Percentiles rank a stretch among this genome's conserved stretches.
Conservation (phyloP, 202 grass and related monocot genomes). For the Zizania palustris region DNA sequence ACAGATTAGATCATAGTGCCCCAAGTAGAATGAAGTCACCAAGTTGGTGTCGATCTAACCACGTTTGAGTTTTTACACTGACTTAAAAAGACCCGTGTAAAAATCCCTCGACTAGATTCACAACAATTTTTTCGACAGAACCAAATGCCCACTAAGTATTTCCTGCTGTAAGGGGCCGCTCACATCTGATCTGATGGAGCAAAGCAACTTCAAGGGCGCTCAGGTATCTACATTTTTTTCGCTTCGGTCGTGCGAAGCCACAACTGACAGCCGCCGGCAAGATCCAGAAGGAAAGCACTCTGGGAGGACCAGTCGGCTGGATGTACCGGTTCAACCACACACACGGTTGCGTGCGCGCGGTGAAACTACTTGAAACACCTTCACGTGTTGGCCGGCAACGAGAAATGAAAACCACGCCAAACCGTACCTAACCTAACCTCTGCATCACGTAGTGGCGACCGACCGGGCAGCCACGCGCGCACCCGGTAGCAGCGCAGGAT, state of each 20-base stretch:
- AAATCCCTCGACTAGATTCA: no score
- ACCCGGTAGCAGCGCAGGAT: not conserved
- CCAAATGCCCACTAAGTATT: no score
- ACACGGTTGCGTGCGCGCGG: no score
- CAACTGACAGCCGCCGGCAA: constrained; percentile 20
- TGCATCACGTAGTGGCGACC: constrained; percentile 7
- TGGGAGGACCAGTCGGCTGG: no score
- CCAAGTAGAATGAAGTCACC: no score
- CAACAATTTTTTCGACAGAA: no score
- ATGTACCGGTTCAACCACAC: no score
- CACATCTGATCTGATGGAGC: constrained; percentile 14
- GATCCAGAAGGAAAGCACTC: no score
- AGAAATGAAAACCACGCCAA: not conserved
- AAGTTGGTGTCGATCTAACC: no score
- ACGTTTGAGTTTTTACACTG: no score
- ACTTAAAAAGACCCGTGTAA: no score
- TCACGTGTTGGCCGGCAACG: constrained; percentile 8
- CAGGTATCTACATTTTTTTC: not conserved
- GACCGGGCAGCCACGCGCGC: not conserved
- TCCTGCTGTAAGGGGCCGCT: constrained; percentile 7
- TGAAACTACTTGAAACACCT: not conserved
- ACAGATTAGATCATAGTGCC: no score
- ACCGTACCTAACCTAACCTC: constrained; percentile 1
- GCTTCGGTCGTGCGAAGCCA: not conserved
- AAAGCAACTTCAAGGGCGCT: not conserved